Percentiles rank a stretch among this genome's conserved stretches.
Evolutionary conservation across 495 filamentous ascomycete species (phyloP).

Genomic region (Neurospora cerealis): DNA sequence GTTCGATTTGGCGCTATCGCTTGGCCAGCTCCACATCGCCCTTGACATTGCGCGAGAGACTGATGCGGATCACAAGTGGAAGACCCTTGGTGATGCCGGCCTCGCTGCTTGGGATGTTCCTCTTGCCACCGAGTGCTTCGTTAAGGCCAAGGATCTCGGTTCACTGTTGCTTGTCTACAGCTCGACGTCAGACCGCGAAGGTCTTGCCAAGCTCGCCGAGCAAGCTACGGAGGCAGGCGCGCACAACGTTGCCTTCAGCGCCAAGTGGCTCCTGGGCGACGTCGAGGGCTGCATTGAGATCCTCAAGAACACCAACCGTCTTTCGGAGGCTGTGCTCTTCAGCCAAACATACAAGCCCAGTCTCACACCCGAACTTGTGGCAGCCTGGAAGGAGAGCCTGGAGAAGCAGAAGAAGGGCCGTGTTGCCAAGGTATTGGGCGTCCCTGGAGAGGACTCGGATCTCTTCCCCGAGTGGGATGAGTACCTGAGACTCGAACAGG

Average conservation of each 20-base stretch:
- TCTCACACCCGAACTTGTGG: conserved; percentile 54
- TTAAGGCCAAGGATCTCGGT: conserved; percentile 77
- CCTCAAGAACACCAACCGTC: conserved; percentile 63
- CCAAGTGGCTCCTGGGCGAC: conserved; percentile 80
- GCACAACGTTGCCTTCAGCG: conserved; percentile 87
- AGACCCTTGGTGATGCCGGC: conserved; percentile 87
- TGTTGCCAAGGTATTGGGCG: conserved; percentile 68
- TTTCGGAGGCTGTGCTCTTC: conserved; percentile 81
- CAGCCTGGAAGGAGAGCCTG: conserved; percentile 68
- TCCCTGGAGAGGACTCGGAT: conserved; percentile 81
- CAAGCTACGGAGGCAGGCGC: conserved; percentile 67
- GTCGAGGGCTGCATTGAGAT: conserved; percentile 73
- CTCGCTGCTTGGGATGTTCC: conserved; percentile 75
- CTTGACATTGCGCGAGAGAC: conserved; percentile 73
- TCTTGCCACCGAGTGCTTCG: conserved; percentile 88
- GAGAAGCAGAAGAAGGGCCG: conserved; percentile 76
- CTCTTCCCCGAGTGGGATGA: conserved; percentile 95
- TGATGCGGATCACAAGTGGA: conserved; percentile 94
- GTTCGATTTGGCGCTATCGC: conserved; percentile 80
- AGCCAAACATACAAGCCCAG: conserved; percentile 91
- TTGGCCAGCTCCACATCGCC: conserved; percentile 76
- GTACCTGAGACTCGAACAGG: conserved; percentile 70
- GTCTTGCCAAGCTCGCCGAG: conserved; percentile 57
- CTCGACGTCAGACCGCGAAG: conserved; percentile 64
- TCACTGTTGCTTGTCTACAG: conserved; percentile 81